Evolutionary conservation across 2,329 filamentous ascomycete species (phyloP).

Genomic region (Cladosporium cucumerinum): DNA sequence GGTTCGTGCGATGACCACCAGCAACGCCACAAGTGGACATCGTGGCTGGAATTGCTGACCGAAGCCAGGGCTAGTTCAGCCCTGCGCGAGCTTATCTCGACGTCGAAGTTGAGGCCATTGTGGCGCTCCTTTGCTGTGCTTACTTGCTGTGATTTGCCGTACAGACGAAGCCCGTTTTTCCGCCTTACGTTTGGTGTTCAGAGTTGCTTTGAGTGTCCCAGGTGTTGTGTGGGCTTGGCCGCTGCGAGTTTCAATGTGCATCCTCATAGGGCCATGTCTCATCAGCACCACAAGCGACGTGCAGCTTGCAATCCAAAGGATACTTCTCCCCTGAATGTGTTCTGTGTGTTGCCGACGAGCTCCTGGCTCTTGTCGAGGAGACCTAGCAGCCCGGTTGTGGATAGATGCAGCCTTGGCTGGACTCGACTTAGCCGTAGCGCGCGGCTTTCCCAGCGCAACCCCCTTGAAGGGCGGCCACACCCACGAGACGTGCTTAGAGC

Average conservation of each 20-base stretch:
- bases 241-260: background rate
- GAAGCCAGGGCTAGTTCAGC: slow-evolving; percentile 1
- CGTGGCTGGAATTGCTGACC: background rate
- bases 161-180: background rate
- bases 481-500: background rate
- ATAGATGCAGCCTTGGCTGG: background rate
- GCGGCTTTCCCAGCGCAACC: background rate
- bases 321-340: background rate
- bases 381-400: background rate
- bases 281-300: background rate
- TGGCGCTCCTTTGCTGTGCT: background rate
- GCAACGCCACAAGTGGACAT: background rate
- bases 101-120: background rate
- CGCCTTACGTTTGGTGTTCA: background rate
- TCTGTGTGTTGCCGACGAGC: background rate
- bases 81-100: slow-evolving; percentile 1
- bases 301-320: background rate
- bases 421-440: background rate
- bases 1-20: background rate
- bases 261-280: background rate
- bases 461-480: background rate
- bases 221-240: background rate
- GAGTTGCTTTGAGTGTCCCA: background rate
- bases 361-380: background rate
- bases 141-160: background rate